A percentile compares a stretch with the other conserved stretches of the same genome.
Conservation (phyloP, 164 flowering plant genomes). For the Litsea cubeba region DNA sequence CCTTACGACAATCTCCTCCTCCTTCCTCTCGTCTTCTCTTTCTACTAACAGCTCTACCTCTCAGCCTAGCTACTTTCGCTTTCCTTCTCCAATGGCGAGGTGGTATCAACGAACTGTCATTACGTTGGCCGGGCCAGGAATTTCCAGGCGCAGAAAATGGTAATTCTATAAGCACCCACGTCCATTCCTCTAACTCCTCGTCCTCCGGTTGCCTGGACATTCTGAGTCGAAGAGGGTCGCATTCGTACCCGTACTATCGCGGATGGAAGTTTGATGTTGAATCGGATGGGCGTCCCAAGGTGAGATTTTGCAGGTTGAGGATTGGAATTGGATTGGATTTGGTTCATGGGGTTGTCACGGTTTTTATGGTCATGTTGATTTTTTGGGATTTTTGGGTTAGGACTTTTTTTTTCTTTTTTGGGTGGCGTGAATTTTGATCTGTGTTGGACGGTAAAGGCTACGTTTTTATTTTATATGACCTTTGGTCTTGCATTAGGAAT, state of each 20-base stretch:
- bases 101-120: constrained; percentile 65
- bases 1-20: constrained; percentile 17
- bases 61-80: constrained; percentile 71
- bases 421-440: too few relatives aligned
- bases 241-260: constrained; percentile 54
- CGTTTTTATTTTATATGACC: too few relatives aligned
- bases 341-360: background rate
- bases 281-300: constrained; percentile 73
- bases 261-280: constrained; percentile 57
- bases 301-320: constrained; percentile 9
- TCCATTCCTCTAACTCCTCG: constrained; percentile 1
- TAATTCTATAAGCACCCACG: constrained; percentile 8
- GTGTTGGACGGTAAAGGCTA: too few relatives aligned
- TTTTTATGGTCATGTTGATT: background rate
- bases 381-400: too few relatives aligned
- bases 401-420: too few relatives aligned
- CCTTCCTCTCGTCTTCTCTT: constrained; percentile 48
- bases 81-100: constrained; percentile 91
- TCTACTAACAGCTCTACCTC: constrained; percentile 68
- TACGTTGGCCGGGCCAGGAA: constrained; percentile 54
- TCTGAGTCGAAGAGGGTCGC: constrained; percentile 33
- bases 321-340: background rate
- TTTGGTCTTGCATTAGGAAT: too few relatives aligned
- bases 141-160: constrained; percentile 63
- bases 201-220: constrained; percentile 40